These are phyloP conservation scores for Umbilicus rupestris DNA, from an alignment of 164 flowering plant genomes.

Conservation along the genomic window DNA sequence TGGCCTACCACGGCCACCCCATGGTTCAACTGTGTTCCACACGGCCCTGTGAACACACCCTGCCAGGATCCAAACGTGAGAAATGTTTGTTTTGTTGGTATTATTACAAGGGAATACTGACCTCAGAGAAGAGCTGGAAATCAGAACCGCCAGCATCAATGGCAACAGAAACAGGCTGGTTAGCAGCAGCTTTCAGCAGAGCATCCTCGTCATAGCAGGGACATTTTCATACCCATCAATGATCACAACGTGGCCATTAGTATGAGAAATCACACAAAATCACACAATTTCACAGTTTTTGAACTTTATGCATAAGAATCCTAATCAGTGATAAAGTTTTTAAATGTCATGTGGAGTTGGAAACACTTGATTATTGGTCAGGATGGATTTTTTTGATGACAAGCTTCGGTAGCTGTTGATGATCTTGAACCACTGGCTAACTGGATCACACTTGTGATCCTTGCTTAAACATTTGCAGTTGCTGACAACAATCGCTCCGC, in stretches of 20 bases:
- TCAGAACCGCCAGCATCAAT: slow-evolving; percentile 31
- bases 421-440: slow-evolving; percentile 78
- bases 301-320: too few relatives aligned
- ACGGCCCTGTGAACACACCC: slow-evolving; percentile 37
- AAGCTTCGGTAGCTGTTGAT: slow-evolving; percentile 34
- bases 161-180: slow-evolving; percentile 37
- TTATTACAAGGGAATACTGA: not conserved
- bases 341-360: too few relatives aligned
- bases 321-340: too few relatives aligned
- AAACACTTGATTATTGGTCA: not conserved
- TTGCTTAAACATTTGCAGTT: slow-evolving; percentile 49
- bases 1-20: slow-evolving; percentile 43
- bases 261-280: slow-evolving; percentile 9
- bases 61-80: slow-evolving; percentile 3
- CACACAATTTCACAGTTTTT: not conserved
- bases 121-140: slow-evolving; percentile 32
- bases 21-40: slow-evolving; percentile 43
- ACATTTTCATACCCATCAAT: slow-evolving; percentile 36
- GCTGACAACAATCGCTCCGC: slow-evolving; percentile 34
- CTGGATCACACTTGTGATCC: slow-evolving; percentile 50
- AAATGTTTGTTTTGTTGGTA: not conserved
- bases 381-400: not conserved
- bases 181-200: slow-evolving; percentile 28
- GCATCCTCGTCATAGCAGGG: slow-evolving; percentile 30
- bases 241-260: slow-evolving; percentile 21